Conservation (phyloP, 495 filamentous ascomycete species). For the Penicillium daleae region DNA sequence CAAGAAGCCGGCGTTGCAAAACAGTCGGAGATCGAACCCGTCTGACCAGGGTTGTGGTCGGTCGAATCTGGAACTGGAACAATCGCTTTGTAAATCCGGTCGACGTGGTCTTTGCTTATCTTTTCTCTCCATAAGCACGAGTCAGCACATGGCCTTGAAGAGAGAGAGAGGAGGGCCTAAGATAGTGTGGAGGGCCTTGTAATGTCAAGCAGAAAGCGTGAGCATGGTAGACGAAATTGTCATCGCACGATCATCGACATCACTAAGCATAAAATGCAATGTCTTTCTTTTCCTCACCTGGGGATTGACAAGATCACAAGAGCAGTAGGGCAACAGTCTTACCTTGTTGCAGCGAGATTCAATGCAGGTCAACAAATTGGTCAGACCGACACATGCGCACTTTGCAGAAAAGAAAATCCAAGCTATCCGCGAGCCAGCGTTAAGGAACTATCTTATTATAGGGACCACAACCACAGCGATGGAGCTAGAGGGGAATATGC, state of each 20-base stretch:
- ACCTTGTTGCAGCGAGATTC: constrained; percentile 16
- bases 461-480: background rate
- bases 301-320: constrained; percentile 7
- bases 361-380: constrained; percentile 23
- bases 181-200: background rate
- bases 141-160: background rate
- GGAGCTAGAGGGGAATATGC: background rate
- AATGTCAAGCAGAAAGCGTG: background rate
- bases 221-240: background rate
- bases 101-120: background rate
- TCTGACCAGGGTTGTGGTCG: constrained; percentile 21
- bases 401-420: constrained; percentile 9
- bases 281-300: background rate
- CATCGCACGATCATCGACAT: constrained; percentile 1
- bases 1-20: constrained; percentile 23
- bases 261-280: background rate
- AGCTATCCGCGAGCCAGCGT: constrained; percentile 4
- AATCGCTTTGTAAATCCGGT: constrained; percentile 2
- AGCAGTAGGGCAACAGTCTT: constrained; percentile 6
- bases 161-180: background rate
- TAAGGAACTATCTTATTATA: constrained; percentile 20
- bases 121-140: background rate
- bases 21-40: constrained; percentile 20
- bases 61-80: constrained; percentile 20
- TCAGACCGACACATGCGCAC: constrained; percentile 21